Conservation (phyloP, 2,329 filamentous ascomycete species). For the Hymenoscyphus repandus region DNA sequence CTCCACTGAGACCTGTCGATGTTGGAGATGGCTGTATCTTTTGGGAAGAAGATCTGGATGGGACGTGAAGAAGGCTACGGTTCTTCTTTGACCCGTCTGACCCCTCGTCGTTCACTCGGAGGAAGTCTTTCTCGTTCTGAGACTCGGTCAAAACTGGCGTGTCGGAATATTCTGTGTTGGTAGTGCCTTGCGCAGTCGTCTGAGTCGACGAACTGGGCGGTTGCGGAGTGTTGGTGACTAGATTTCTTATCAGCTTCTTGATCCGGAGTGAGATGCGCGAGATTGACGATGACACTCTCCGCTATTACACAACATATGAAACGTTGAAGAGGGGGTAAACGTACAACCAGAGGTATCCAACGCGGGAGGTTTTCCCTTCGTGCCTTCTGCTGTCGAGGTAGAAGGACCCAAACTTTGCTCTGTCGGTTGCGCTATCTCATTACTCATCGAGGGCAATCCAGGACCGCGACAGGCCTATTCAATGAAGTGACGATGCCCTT, state of each 20-base stretch:
- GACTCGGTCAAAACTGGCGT: conserved; percentile 21
- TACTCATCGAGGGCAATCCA: conserved; percentile 34
- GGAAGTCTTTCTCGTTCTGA: conserved; percentile 25
- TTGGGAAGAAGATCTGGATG: conserved; percentile 58
- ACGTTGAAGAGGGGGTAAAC: conserved; percentile 10
- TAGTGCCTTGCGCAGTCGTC: conserved; percentile 27
- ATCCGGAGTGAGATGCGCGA: neutral
- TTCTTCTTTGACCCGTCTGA: conserved; percentile 35
- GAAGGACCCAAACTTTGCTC: conserved; percentile 31
- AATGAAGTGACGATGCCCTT: neutral
- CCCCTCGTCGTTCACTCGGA: conserved; percentile 20
- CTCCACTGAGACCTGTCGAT: conserved; percentile 54
- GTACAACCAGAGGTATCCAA: conserved; percentile 30
- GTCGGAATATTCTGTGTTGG: conserved; percentile 28
- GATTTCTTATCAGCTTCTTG: conserved; percentile 19
- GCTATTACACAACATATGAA: neutral
- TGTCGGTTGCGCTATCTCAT: conserved; percentile 32
- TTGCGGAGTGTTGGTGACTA: conserved; percentile 26
- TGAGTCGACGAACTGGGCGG: conserved; percentile 29
- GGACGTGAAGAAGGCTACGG: conserved; percentile 50
- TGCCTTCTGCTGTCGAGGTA: conserved; percentile 26
- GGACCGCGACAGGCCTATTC: conserved; percentile 12
- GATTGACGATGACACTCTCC: neutral
- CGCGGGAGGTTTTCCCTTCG: conserved; percentile 28
- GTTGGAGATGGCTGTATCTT: conserved; percentile 55